Percentiles rank a stretch among this genome's conserved stretches.
Evolutionary conservation across 2,329 filamentous ascomycete genomes (phyloP).

Genomic region (Sphaerulina musiva): DNA sequence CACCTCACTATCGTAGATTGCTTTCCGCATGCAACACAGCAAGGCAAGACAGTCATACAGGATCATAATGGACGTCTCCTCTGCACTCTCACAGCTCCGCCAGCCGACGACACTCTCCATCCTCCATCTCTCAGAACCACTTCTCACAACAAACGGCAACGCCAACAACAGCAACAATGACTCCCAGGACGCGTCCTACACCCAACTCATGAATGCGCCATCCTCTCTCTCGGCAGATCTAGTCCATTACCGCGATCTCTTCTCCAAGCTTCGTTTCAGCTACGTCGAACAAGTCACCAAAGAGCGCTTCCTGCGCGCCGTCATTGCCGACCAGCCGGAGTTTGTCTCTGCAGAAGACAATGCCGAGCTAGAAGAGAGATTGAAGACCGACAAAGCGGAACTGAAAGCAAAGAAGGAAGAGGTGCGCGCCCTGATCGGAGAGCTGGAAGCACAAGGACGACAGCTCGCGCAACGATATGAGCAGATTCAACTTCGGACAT

Average conservation of each 20-base stretch:
- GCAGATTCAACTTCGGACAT: conserved; percentile 47
- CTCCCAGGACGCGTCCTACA: conserved; percentile 47
- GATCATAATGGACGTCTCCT: conserved; percentile 17
- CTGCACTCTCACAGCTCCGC: conserved; percentile 42
- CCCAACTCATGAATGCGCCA: conserved; percentile 39
- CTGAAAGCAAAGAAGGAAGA: conserved; percentile 75
- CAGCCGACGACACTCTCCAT: conserved; percentile 56
- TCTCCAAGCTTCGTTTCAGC: conserved; percentile 91
- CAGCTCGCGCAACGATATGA: conserved; percentile 53
- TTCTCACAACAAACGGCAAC: conserved; percentile 31
- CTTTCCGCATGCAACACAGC: not conserved
- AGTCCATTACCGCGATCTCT: conserved; percentile 86
- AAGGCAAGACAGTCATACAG: not conserved
- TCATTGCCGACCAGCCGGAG: conserved; percentile 81
- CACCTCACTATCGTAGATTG: too few species aligned
- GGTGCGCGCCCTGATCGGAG: conserved; percentile 64
- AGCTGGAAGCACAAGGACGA: conserved; percentile 60
- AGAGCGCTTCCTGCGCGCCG: conserved; percentile 90
- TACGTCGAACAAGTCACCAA: conserved; percentile 98
- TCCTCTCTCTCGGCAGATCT: conserved; percentile 76
- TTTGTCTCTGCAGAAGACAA: conserved; percentile 82
- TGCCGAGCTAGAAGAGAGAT: conserved; percentile 63
- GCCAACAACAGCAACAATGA: conserved; percentile 42
- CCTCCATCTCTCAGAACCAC: conserved; percentile 34
- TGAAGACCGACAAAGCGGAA: conserved; percentile 63